These are phyloP conservation scores for Colletotrichum tropicicola DNA, from an alignment of 2,329 filamentous ascomycete genomes.

Conservation along the genomic window DNA sequence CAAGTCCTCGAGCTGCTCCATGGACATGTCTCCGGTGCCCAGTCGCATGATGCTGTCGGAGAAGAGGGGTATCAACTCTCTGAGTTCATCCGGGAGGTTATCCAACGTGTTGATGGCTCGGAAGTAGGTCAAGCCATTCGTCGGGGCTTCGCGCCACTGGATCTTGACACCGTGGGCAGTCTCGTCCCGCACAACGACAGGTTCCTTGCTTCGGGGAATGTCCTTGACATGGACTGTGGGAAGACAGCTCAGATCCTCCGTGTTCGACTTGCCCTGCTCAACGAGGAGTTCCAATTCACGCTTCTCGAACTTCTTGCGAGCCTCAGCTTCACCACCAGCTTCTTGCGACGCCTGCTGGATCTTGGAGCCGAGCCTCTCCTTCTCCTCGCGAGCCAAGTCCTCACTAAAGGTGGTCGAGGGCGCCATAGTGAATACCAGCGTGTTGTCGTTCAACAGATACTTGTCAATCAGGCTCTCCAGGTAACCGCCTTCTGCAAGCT, in stretches of 20 bases:
- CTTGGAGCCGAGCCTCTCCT: constrained; percentile 75
- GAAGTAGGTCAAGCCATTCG: constrained; percentile 97
- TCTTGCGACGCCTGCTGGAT: constrained; percentile 74
- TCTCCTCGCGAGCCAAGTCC: constrained; percentile 81
- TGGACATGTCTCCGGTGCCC: constrained; percentile 85
- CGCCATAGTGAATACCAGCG: constrained; percentile 92
- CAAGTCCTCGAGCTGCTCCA: constrained; percentile 94
- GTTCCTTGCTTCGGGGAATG: constrained; percentile 81
- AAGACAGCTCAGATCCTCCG: constrained; percentile 85
- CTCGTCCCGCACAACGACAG: constrained; percentile 68
- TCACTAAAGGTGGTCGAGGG: constrained; percentile 80
- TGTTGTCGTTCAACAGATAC: constrained; percentile 88
- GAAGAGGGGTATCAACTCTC: constrained; percentile 87
- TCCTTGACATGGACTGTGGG: constrained; percentile 90
- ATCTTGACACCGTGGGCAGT: constrained; percentile 72
- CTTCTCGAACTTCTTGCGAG: constrained; percentile 75
- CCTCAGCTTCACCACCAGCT: constrained; percentile 76
- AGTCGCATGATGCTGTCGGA: constrained; percentile 93
- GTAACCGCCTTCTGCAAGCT: constrained; percentile 80
- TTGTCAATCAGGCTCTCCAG: constrained; percentile 87
- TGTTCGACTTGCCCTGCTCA: constrained; percentile 85
- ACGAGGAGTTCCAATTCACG: constrained; percentile 82
- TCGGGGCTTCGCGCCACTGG: constrained; percentile 92
- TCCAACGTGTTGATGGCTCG: constrained; percentile 84
- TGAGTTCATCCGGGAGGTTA: constrained; percentile 83